Percentiles rank a stretch among this genome's conserved stretches.
These are phyloP conservation scores for Solanum lycopersicoides DNA, from an alignment of 257 asterid species.

Conservation along the genomic window DNA sequence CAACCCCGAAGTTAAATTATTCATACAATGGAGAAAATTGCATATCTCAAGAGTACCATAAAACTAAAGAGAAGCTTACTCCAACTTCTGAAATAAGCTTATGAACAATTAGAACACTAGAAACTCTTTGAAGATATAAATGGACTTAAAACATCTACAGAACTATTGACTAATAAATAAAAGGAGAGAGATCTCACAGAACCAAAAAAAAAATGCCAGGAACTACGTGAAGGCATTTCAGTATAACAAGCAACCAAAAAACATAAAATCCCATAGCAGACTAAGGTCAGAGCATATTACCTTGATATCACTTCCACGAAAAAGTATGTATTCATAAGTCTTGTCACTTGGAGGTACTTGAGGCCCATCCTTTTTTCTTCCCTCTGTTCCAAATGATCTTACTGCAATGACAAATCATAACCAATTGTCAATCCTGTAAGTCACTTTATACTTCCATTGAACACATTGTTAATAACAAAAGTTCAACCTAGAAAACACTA, in stretches of 20 bases:
- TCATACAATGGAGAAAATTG: neutral
- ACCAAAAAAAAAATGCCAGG: neutral
- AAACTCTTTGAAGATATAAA: neutral
- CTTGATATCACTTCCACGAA: conserved; percentile 95
- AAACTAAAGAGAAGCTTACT: neutral
- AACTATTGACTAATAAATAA: neutral
- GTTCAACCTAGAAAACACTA: neutral
- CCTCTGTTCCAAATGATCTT: conserved; percentile 96
- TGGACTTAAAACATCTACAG: neutral
- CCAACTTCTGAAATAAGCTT: neutral
- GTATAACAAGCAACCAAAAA: neutral
- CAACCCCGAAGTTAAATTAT: neutral
- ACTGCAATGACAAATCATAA: conserved; percentile 30
- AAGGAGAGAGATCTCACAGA: neutral
- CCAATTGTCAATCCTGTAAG: neutral
- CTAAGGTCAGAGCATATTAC: conserved; percentile 18
- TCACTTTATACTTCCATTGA: neutral
- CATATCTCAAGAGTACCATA: neutral
- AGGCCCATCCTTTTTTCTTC: conserved; percentile 85
- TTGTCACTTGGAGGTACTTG: conserved; percentile 88
- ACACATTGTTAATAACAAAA: neutral
- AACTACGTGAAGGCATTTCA: neutral
- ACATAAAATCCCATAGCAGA: neutral
- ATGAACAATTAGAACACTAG: neutral
- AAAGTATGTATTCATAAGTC: conserved; percentile 80